Evolutionary conservation across 2,329 filamentous ascomycete genomes (phyloP).

Genomic region (Lachnellula subtilissima): DNA sequence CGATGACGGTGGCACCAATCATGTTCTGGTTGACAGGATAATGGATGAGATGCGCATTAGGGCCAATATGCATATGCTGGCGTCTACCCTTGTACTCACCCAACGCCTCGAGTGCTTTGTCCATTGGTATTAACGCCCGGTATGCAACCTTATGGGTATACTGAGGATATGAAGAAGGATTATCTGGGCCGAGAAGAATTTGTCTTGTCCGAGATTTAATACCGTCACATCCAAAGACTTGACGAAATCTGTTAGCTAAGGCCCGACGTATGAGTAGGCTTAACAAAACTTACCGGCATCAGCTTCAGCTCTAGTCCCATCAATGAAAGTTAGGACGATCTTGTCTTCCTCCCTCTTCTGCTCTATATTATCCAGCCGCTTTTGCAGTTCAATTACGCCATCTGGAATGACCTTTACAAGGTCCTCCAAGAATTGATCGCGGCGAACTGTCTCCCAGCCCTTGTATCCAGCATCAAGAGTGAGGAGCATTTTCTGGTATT

Average conservation of each 20-base stretch:
- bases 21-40: conserved; percentile 57
- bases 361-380: conserved; percentile 25
- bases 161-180: conserved; percentile 40
- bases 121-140: conserved; percentile 55
- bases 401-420: conserved; percentile 34
- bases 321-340: conserved; percentile 34
- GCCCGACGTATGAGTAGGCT: background rate
- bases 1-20: conserved; percentile 40
- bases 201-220: conserved; percentile 52
- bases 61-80: conserved; percentile 51
- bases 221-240: conserved; percentile 56
- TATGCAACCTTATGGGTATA: conserved; percentile 57
- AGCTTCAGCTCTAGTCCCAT: conserved; percentile 39
- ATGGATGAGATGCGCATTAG: conserved; percentile 50
- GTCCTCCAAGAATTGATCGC: conserved; percentile 36
- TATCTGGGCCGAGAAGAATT: conserved; percentile 44
- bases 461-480: background rate
- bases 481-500: conserved; percentile 14
- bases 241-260: conserved; percentile 3
- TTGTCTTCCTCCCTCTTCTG: conserved; percentile 19
- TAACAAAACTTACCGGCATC: conserved; percentile 34
- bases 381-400: conserved; percentile 25
- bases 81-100: conserved; percentile 43
- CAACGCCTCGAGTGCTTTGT: conserved; percentile 41
- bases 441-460: conserved; percentile 2